Conservation (phyloP, 345 rosid genomes). For the Populus nigra region DNA sequence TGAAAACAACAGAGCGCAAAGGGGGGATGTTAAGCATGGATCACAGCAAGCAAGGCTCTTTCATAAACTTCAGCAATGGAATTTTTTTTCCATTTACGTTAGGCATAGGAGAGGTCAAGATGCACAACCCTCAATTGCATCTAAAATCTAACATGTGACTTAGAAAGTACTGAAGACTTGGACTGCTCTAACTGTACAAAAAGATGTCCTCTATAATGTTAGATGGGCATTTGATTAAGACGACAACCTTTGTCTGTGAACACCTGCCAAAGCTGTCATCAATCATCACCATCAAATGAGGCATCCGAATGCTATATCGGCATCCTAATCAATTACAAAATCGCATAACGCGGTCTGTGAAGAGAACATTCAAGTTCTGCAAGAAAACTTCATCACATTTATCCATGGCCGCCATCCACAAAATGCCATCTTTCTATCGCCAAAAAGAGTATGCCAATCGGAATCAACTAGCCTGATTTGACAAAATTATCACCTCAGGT, state of each 20-base stretch:
- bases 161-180: neutral
- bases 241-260: neutral
- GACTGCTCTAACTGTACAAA: slow-evolving; percentile 14
- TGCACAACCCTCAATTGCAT: slow-evolving; percentile 2
- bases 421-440: neutral
- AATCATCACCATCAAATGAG: neutral
- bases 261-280: neutral
- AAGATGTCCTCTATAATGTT: neutral
- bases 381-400: neutral
- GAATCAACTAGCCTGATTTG: slow-evolving; percentile 32
- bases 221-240: neutral
- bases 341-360: neutral
- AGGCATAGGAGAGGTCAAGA: slow-evolving; percentile 7
- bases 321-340: slow-evolving; percentile 12
- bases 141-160: neutral
- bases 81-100: slow-evolving; percentile 12
- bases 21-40: neutral
- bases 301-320: neutral
- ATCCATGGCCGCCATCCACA: neutral
- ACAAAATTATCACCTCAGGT: slow-evolving; percentile 28
- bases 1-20: neutral
- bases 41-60: neutral
- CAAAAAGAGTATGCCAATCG: neutral
- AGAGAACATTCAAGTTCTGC: slow-evolving; percentile 3
- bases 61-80: neutral